Base-by-base conservation (phyloP, 1,139 yeast genomes). In the Hanseniaspora sp. region DNA sequence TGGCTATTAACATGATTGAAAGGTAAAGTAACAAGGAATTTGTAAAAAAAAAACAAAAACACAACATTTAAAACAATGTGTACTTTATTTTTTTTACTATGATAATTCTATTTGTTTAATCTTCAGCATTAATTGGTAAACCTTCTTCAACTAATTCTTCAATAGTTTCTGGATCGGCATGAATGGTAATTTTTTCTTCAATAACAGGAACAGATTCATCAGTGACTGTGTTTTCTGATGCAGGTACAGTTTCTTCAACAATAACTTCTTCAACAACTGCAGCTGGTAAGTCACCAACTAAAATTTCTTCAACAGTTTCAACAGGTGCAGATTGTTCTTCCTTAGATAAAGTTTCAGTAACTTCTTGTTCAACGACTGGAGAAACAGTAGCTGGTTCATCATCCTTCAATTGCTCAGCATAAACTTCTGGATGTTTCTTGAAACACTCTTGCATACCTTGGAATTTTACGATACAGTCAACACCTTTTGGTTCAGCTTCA, bases 401-500 rank as follows among this genome's bases (percentile, higher is more conserved):
- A 58, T 83, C 94, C 67, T 84, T 79, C 62, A 90, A 76, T 69
- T 88, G 95, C 65, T 90, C 97, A 60, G 90, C 86, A 70, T 94
- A 94, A 57, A 86, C 83, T 59, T 94, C 98, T 40, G 98, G 98
- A 70, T 92, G 79, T 67, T 78, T 74, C 73, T 92, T 83, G 80
- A 94, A 94, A 73, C 99, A 94, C 60, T 79, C 77, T 74, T 95
- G 95, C 99, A 94, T 92, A 62, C 74, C 79, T 65, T 83, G 81
- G 71, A 92, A 88, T 71, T 87, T 87, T 64, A 86, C 92, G 62
- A 92, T 83, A 73, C 99, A 92, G 67, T 94, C 97, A 59, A 86
- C 83, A 55, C 98, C 98, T 74, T 92, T 92, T 65, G 97, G 97
- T 67, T 92, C 99, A 56, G 86, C 83, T 66, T 84, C 88, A 12